Evolutionary conservation across 1,284 basidiomycete species (phyloP).

Genomic region (Taiwanofungus camphoratus): DNA sequence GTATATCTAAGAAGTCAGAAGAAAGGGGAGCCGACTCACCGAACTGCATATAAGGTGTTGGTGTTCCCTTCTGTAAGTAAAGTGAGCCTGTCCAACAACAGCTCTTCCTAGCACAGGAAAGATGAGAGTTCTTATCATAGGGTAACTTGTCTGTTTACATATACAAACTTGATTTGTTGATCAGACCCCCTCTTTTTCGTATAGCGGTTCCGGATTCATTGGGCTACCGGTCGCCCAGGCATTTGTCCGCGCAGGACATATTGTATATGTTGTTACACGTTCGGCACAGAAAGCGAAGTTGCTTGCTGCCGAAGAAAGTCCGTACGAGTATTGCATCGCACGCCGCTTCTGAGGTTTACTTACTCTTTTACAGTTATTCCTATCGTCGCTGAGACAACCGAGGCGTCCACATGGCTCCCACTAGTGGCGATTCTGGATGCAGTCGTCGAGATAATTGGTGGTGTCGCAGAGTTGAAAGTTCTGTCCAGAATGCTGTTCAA

Average conservation of each 20-base stretch:
- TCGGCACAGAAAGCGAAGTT: constrained; percentile 32
- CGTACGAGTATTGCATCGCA: constrained; percentile 9
- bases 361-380: constrained; percentile 36
- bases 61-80: too few species aligned
- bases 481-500: constrained; percentile 29
- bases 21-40: too few species aligned
- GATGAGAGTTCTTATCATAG: constrained; percentile 24
- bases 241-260: constrained; percentile 41
- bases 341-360: background rate
- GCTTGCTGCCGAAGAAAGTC: constrained; percentile 41
- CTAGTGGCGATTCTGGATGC: constrained; percentile 37
- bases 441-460: constrained; percentile 35
- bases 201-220: constrained; percentile 36
- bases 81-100: too few species aligned
- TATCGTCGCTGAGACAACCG: constrained; percentile 33
- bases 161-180: background rate
- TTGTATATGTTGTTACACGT: constrained; percentile 45
- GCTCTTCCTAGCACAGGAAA: too few species aligned
- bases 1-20: too few species aligned
- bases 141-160: constrained; percentile 10
- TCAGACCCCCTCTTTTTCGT: too few species aligned
- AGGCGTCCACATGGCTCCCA: constrained; percentile 33
- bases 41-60: too few species aligned
- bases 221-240: constrained; percentile 42
- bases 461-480: constrained; percentile 20